Evolutionary conservation across 345 rosid genomes (phyloP).

Genomic region (Eucalyptus cloeziana): DNA sequence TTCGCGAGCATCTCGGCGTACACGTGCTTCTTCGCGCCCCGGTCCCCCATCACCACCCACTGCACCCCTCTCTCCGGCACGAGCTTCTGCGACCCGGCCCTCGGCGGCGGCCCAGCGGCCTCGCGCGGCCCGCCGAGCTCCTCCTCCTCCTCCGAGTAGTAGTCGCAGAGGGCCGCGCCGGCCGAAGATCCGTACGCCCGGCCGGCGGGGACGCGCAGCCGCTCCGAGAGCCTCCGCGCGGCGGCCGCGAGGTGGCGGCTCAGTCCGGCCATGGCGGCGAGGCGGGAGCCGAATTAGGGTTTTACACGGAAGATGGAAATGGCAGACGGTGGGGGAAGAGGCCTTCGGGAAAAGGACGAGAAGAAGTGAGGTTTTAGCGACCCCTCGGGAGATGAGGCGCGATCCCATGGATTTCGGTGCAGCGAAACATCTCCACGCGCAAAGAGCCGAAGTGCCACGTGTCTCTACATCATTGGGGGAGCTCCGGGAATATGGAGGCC

Average conservation of each 20-base stretch:
- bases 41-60: conserved; percentile 89
- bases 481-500: neutral
- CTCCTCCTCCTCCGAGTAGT: conserved; percentile 32
- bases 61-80: conserved; percentile 69
- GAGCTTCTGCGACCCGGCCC: conserved; percentile 20
- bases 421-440: neutral
- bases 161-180: conserved; percentile 26
- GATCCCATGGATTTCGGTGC: neutral
- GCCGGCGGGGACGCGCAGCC: neutral
- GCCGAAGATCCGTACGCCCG: conserved; percentile 52
- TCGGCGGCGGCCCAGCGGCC: neutral
- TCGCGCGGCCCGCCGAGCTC: conserved; percentile 2
- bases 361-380: neutral
- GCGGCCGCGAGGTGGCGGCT: conserved; percentile 11
- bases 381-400: neutral
- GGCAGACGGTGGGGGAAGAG: neutral
- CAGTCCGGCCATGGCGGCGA: conserved; percentile 5
- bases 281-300: neutral
- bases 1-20: conserved; percentile 76
- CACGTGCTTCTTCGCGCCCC: conserved; percentile 57
- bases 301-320: neutral
- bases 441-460: fast-evolving
- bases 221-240: conserved; percentile 1
- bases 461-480: neutral
- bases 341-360: fast-evolving